Conservation (phyloP, 2,329 filamentous ascomycete genomes). For the Talaromyces verruculosus region DNA sequence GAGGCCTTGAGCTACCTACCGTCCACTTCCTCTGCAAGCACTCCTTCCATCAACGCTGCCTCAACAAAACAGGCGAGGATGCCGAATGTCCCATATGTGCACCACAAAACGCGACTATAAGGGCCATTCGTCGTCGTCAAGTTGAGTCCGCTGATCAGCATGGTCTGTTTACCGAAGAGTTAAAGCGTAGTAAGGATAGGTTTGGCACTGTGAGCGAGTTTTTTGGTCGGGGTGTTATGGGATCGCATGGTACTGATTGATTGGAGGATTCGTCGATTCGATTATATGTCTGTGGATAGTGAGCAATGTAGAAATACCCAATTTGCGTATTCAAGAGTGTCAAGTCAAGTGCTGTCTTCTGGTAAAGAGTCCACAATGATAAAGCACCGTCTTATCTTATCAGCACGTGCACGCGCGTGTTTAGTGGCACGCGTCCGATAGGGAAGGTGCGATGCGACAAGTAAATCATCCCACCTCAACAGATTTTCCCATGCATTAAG, state of each 20-base stretch:
- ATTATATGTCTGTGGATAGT: background rate
- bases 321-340: background rate
- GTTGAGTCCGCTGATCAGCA: constrained; percentile 82
- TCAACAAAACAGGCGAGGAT: constrained; percentile 65
- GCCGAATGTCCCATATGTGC: constrained; percentile 86
- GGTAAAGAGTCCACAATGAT: background rate
- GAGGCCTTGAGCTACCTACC: constrained; percentile 76
- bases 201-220: constrained; percentile 93
- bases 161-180: constrained; percentile 80
- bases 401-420: constrained; percentile 33
- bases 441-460: background rate
- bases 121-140: constrained; percentile 81
- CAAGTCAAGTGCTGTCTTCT: background rate
- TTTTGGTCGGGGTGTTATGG: constrained; percentile 93
- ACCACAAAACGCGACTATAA: constrained; percentile 79
- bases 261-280: background rate
- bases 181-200: constrained; percentile 74
- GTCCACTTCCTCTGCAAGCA: constrained; percentile 98
- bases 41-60: constrained; percentile 88
- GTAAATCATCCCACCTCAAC: background rate
- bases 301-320: constrained; percentile 1
- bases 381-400: constrained; percentile 33
- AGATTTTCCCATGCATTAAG: background rate
- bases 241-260: constrained; percentile 37
- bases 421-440: constrained; percentile 21